Evolutionary conservation across 2,329 filamentous ascomycete genomes (phyloP), one percentile per base, ranked within the genome.

Genomic region (Monosporascus sp.): DNA sequence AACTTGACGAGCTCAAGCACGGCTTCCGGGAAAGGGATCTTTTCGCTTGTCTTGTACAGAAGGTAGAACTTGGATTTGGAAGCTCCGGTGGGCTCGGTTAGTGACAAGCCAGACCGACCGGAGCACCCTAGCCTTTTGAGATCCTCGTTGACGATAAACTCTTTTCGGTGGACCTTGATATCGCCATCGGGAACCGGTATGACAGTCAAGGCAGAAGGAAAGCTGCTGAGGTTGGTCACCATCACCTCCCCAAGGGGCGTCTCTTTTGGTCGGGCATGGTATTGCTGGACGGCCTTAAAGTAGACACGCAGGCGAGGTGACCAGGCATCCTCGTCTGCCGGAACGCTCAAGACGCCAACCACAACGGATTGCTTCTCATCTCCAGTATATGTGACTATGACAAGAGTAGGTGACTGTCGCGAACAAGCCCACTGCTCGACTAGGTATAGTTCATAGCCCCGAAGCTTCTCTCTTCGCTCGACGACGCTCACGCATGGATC

Each of bases 391-490:
- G 92, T 96, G 43, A 88, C 89, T 59, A 97, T 95, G 49, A 96
- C 83, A 59, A 96, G 89, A 17, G 93, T 97, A 1, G 93, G 93
- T 57, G 95, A 91, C 53, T 85, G 82, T 50, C 94, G 85, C 14
- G 93, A 97, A 71, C 92, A 97, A 6, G 91, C 91, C 94, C 94
- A 99, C 77, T 99, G 94, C 70, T 97, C 94, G 59, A 97, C 91
- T 17, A 97, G 75, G 71, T 97, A 97, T 57, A 93, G 79, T 70
- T 97, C 92, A 72, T 97, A 97, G 60, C 93, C 93, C 56, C 82
- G 75, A 6, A 99, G 79, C 49, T 81, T 76, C 49, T 81, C 79
- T 52, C 84, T 83, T 51, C 87, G 86, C 61, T 92, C 84, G 59
- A 96, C 77, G 7, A 96, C 84, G 3, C 78, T 79, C 4, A 91